Evolutionary conservation across 176 grass and related monocot genomes (phyloP).

Genomic region (Oryza rufipogon): DNA sequence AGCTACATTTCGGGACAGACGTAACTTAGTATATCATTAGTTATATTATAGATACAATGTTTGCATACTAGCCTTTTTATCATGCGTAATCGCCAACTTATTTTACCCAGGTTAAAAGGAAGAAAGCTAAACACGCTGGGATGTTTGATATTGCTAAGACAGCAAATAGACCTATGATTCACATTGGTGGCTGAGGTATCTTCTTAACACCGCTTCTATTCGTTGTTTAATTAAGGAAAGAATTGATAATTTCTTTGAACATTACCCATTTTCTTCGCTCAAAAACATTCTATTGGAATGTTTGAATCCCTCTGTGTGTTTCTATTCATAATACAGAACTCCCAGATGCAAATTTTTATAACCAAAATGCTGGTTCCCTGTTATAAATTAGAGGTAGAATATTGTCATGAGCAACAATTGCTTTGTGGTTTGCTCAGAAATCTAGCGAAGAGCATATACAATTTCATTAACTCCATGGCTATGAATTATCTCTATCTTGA

Average conservation of each 20-base stretch:
- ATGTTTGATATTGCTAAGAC: slow-evolving; percentile 92
- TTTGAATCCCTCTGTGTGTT: slow-evolving; percentile 11
- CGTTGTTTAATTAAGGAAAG: background rate
- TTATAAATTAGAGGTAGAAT: background rate
- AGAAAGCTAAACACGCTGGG: slow-evolving; percentile 89
- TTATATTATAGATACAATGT: background rate
- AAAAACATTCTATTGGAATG: background rate
- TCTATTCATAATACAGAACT: background rate
- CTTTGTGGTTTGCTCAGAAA: background rate
- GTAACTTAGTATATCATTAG: too few relatives aligned
- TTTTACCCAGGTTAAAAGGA: slow-evolving; percentile 82
- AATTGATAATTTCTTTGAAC: background rate
- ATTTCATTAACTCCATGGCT: background rate
- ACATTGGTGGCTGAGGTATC: slow-evolving; percentile 87
- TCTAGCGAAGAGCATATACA: background rate
- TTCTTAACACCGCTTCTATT: background rate
- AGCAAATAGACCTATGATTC: slow-evolving; percentile 89
- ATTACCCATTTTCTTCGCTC: background rate
- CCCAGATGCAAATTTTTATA: background rate
- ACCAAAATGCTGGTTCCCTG: background rate
- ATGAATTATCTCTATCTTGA: background rate
- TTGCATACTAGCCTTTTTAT: background rate
- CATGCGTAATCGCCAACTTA: slow-evolving; percentile 15
- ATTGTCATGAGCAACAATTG: background rate
- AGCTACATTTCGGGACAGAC: too few relatives aligned